Percentiles rank a stretch among this genome's conserved stretches.
Evolutionary conservation across 2,329 filamentous ascomycete genomes (phyloP).

Genomic region (Cladosporium sp.): DNA sequence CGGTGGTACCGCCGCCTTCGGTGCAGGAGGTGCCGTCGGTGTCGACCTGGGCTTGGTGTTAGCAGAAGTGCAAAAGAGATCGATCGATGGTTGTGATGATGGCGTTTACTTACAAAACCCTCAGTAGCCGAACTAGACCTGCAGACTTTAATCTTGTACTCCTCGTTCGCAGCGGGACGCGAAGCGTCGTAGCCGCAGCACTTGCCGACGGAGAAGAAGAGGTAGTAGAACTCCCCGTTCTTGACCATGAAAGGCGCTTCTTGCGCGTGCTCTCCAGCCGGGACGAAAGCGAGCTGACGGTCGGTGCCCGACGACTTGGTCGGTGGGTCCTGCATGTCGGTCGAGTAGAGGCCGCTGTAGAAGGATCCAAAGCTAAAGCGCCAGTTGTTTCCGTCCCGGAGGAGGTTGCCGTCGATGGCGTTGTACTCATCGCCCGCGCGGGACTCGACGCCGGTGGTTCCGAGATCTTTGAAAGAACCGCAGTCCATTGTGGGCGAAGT

Average conservation of each 20-base stretch:
- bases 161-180: constrained; percentile 52
- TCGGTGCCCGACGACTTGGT: constrained; percentile 30
- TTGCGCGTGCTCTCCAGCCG: constrained; percentile 47
- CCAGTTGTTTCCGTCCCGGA: constrained; percentile 41
- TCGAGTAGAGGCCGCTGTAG: constrained; percentile 63
- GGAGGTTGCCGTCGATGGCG: constrained; percentile 50
- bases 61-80: no score
- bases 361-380: constrained; percentile 64
- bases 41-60: constrained; percentile 43
- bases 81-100: no score
- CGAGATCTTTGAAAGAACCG: constrained; percentile 58
- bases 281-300: constrained; percentile 52
- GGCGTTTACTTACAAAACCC: constrained; percentile 48
- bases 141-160: constrained; percentile 65
- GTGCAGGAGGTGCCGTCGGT: constrained; percentile 50
- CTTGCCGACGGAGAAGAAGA: constrained; percentile 58
- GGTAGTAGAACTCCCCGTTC: constrained; percentile 56
- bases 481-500: constrained; percentile 47
- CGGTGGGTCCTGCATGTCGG: constrained; percentile 40
- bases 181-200: constrained; percentile 57
- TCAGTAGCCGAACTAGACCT: constrained; percentile 49
- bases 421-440: constrained; percentile 39
- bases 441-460: constrained; percentile 51
- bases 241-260: constrained; percentile 57
- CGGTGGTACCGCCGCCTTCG: constrained; percentile 55